Conservation (phyloP, 257 asterid species). For the Echium plantagineum region DNA sequence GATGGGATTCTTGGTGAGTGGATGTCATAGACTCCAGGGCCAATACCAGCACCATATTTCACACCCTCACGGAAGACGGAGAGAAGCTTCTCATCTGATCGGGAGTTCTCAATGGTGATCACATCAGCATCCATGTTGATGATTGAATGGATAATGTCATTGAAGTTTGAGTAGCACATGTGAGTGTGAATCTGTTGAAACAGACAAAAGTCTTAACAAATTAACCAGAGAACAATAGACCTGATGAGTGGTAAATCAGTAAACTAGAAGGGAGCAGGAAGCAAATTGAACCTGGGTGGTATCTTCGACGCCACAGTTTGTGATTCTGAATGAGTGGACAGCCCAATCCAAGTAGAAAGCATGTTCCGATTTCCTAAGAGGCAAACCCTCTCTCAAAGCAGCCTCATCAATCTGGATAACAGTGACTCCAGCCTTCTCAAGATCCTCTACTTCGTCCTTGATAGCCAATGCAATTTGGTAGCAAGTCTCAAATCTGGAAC, state of each 20-base stretch:
- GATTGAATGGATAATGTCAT: constrained; percentile 91
- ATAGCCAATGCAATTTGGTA: constrained; percentile 94
- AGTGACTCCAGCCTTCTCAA: constrained; percentile 81
- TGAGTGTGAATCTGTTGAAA: constrained; percentile 79
- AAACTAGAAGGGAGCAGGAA: background rate
- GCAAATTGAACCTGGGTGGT: constrained; percentile 68
- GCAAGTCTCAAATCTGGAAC: constrained; percentile 70
- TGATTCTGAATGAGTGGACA: constrained; percentile 94
- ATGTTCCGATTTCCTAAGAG: constrained; percentile 85
- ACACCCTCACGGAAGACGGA: constrained; percentile 97
- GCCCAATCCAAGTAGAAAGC: constrained; percentile 97
- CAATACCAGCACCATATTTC: constrained; percentile 91
- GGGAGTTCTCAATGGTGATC: constrained; percentile 92
- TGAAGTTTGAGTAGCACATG: constrained; percentile 99
- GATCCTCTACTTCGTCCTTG: constrained; percentile 98
- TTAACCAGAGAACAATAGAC: background rate
- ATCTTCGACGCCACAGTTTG: constrained; percentile 70
- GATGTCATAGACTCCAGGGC: constrained; percentile 91
- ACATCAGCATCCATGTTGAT: constrained; percentile 97
- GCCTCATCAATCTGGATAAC: constrained; percentile 98
- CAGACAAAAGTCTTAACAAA: background rate
- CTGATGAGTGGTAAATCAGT: background rate
- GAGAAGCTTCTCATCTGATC: constrained; percentile 93
- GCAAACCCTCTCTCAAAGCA: constrained; percentile 93
- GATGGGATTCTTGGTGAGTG: constrained; percentile 99